These are phyloP conservation scores for Senna siamea DNA, from an alignment of 306 rosid species.

Conservation along the genomic window DNA sequence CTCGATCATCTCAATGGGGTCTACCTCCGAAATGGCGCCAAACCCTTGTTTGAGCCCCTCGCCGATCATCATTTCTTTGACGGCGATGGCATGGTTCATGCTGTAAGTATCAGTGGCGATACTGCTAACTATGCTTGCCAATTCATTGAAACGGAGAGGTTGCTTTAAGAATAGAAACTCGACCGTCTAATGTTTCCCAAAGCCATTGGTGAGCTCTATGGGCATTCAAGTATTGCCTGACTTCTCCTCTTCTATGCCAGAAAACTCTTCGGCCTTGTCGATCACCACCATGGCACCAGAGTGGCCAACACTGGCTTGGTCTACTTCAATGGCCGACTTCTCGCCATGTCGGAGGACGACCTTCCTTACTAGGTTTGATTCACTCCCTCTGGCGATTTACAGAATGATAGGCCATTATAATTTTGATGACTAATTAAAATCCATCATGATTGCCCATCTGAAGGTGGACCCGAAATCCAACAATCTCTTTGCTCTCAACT, in stretches of 20 bases:
- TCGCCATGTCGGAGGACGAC: no score
- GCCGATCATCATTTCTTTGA: slow-evolving; percentile 86
- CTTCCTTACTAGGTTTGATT: no score
- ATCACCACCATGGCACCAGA: no score
- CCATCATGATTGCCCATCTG: slow-evolving; percentile 81
- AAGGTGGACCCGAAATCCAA: slow-evolving; percentile 68
- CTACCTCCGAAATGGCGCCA: slow-evolving; percentile 77
- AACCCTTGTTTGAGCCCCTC: slow-evolving; percentile 60
- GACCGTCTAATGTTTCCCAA: slow-evolving; percentile 70
- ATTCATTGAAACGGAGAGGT: slow-evolving; percentile 73
- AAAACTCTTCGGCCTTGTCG: no score
- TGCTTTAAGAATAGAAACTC: slow-evolving; percentile 59
- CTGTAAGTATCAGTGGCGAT: slow-evolving; percentile 56
- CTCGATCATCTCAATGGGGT: slow-evolving; percentile 65
- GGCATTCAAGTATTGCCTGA: slow-evolving; percentile 70
- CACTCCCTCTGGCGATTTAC: slow-evolving; percentile 73
- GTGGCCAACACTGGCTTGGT: no score
- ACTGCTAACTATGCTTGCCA: slow-evolving; percentile 71
- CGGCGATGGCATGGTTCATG: slow-evolving; percentile 93
- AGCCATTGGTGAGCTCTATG: slow-evolving; percentile 82
- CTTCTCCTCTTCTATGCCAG: no score
- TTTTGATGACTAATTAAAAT: slow-evolving; percentile 54
- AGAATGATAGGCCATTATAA: slow-evolving; percentile 63
- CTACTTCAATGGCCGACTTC: no score
- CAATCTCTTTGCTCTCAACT: slow-evolving; percentile 72